Evolutionary conservation across 805 yeast species (phyloP).

Genomic region (Barnettozyma sp.): DNA sequence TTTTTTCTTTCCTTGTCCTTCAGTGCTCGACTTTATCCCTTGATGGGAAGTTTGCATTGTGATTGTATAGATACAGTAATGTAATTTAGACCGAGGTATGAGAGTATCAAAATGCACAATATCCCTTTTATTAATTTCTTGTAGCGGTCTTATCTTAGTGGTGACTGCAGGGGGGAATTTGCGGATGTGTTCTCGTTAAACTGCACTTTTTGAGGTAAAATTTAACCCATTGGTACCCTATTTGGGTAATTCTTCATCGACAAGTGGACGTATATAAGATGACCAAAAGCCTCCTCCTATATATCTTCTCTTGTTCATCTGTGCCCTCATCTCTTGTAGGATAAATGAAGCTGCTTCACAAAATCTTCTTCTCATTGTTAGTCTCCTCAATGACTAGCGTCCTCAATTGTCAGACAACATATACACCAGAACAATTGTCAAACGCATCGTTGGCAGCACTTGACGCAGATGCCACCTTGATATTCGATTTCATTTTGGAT

Average conservation of each 20-base stretch:
- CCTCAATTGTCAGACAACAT: constrained; percentile 9
- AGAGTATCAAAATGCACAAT: no score
- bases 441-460: constrained; percentile 21
- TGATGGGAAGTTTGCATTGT: no score
- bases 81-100: no score
- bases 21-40: no score
- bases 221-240: constrained; percentile 13
- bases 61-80: no score
- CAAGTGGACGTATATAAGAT: background rate
- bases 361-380: background rate
- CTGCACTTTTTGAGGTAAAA: constrained; percentile 6
- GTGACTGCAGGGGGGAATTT: no score
- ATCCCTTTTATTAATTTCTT: no score
- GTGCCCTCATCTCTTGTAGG: background rate
- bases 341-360: background rate
- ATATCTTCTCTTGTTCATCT: background rate
- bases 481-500: constrained; percentile 20
- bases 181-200: background rate
- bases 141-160: no score
- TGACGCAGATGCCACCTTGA: constrained; percentile 15
- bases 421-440: constrained; percentile 7
- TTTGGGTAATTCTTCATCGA: constrained; percentile 12
- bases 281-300: constrained; percentile 8
- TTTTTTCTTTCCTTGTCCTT: no score
- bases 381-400: background rate